phyloP scores from a whole-genome alignment of 2,329 filamentous ascomycete species.

The Aureobasidium namibiae region DNA sequence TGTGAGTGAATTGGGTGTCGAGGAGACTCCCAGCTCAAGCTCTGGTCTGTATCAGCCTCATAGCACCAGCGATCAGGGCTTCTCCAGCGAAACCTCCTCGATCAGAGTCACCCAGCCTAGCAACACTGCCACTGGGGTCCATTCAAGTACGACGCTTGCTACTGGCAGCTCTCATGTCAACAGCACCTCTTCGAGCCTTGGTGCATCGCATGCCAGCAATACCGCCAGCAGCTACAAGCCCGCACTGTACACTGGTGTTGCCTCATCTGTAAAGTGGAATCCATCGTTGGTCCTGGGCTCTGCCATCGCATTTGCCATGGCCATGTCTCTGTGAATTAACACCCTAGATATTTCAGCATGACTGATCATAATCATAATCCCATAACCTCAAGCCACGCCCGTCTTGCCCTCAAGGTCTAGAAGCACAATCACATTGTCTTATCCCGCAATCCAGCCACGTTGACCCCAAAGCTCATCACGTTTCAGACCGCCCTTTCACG shows the following conservation, averaged over 20 bases:
- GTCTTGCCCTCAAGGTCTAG: not conserved
- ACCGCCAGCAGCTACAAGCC: not conserved
- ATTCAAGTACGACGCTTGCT: not conserved
- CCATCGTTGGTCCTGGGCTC: not conserved
- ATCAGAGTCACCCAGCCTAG: not conserved
- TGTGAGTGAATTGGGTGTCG: not conserved
- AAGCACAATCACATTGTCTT: not conserved
- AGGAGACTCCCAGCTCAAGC: not conserved
- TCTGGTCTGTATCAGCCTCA: not conserved
- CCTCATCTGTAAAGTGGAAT: not conserved
- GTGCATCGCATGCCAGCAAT: not conserved
- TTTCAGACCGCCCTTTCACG: not conserved
- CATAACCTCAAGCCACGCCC: not conserved
- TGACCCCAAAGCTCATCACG: not conserved
- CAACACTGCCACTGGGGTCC: not conserved
- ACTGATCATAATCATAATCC: not conserved
- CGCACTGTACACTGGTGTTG: not conserved
- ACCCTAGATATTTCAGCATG: not conserved
- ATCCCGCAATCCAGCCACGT: not conserved
- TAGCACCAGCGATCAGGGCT: not conserved
- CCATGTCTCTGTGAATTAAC: no score
- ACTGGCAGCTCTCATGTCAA: not conserved
- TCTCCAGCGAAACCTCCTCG: not conserved
- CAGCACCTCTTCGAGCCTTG: not conserved
- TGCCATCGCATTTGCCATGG: no score